phyloP scores from a whole-genome alignment of 83 land plant genomes.

The Isoetes engelmannii region DNA sequence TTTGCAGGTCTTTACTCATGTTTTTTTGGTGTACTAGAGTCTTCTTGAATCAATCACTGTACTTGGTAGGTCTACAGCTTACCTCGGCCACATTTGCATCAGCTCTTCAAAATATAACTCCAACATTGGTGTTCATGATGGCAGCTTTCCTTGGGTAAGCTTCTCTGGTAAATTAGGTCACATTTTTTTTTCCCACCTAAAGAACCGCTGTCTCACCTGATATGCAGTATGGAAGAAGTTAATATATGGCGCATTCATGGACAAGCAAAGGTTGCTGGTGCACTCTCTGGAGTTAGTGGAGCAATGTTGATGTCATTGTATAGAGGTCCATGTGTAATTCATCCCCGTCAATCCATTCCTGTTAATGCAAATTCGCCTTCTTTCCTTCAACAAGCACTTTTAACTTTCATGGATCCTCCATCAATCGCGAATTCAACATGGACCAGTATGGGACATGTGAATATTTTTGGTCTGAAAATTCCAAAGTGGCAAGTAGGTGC shows the following conservation, averaged over 20 bases:
- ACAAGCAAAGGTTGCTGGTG: not conserved
- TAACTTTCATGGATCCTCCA: not conserved
- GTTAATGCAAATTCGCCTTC: not conserved
- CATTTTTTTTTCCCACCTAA: not conserved
- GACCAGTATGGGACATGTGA: not conserved
- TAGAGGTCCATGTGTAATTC: not conserved
- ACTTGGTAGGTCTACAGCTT: too few relatives aligned
- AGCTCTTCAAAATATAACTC: too few relatives aligned
- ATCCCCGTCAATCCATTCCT: too few relatives aligned
- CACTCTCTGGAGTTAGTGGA: not conserved
- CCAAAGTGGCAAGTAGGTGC: conserved; percentile 1
- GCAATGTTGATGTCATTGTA: conserved; percentile 6
- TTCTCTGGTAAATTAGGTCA: not conserved
- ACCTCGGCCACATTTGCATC: too few relatives aligned
- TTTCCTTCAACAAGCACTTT: not conserved
- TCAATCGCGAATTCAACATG: not conserved
- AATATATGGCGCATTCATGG: not conserved
- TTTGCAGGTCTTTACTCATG: too few relatives aligned
- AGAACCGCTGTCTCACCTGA: not conserved
- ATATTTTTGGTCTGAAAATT: not conserved
- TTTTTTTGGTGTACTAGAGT: too few relatives aligned
- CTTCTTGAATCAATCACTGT: too few relatives aligned
- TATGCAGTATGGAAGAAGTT: not conserved
- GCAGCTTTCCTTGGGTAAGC: not conserved
- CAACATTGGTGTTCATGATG: too few relatives aligned